Percentiles rank a stretch among this genome's conserved stretches.
phyloP scores from a whole-genome alignment of 2,329 filamentous ascomycete species.

The Aspergillus sp. region DNA sequence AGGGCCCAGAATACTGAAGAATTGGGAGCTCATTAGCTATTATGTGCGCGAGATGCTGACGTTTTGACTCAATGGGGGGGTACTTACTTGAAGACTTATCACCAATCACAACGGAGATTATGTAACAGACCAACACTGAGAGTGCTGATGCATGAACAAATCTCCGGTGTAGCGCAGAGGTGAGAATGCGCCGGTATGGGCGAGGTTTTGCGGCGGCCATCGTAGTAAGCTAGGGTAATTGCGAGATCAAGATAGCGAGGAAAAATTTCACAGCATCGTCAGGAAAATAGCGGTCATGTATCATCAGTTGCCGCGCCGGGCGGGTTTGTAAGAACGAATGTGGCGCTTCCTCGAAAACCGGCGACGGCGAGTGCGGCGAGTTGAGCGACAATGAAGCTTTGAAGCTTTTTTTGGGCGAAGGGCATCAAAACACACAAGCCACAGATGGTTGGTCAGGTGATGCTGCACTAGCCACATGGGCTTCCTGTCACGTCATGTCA shows the following conservation, averaged over 20 bases:
- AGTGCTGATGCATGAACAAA: constrained; percentile 76
- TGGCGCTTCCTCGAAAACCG: constrained; percentile 3
- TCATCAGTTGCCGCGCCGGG: neutral
- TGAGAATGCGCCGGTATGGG: constrained; percentile 83
- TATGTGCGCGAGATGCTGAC: neutral
- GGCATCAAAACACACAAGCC: constrained; percentile 37
- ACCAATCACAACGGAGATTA: constrained; percentile 68
- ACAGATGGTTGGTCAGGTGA: constrained; percentile 28
- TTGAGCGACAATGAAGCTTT: constrained; percentile 8
- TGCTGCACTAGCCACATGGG: neutral
- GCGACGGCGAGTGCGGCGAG: constrained; percentile 16
- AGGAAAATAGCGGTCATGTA: neutral
- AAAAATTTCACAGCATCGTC: constrained; percentile 25
- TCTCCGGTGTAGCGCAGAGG: constrained; percentile 80
- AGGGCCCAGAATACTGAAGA: constrained; percentile 74
- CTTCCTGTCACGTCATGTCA: constrained; percentile 27
- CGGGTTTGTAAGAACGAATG: neutral
- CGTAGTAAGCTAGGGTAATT: constrained; percentile 27
- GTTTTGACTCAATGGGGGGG: neutral
- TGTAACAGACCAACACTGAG: constrained; percentile 70
- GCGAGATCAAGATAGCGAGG: constrained; percentile 16
- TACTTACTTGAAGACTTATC: constrained; percentile 67
- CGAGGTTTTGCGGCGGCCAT: constrained; percentile 42
- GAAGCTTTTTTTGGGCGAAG: constrained; percentile 26
- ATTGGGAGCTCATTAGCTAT: constrained; percentile 8